phyloP scores from a whole-genome alignment of 768 basidiomycete species.

The Leccinum sublutescens region DNA sequence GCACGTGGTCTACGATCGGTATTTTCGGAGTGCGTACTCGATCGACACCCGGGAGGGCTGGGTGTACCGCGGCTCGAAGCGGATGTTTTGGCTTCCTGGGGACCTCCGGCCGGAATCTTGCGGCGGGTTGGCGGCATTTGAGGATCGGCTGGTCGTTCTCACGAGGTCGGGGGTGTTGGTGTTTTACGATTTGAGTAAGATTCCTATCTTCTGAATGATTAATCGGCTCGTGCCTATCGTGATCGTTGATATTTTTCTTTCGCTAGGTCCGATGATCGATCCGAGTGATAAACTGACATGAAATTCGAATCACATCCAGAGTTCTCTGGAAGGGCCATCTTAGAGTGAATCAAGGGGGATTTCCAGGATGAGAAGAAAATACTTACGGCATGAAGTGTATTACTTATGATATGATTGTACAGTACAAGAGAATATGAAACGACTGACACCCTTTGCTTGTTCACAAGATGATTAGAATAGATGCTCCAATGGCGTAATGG shows the following conservation, averaged over 20 bases:
- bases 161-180: not conserved
- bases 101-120: conserved; percentile 12
- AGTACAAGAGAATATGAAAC: not conserved
- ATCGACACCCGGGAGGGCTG: conserved; percentile 14
- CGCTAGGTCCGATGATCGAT: conserved; percentile 1
- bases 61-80: conserved; percentile 12
- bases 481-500: not conserved
- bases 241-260: not conserved
- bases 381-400: not conserved
- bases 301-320: not conserved
- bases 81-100: conserved; percentile 19
- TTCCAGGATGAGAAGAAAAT: not conserved
- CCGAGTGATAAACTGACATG: not conserved
- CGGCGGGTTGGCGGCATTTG: conserved; percentile 8
- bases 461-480: not conserved
- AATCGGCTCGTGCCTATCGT: not conserved
- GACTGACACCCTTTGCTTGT: not conserved
- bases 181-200: conserved; percentile 18
- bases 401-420: not conserved
- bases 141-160: conserved; percentile 12
- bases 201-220: not conserved
- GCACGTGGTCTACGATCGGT: conserved; percentile 11
- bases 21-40: conserved; percentile 15
- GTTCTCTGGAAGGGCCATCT: not conserved
- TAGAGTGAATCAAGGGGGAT: not conserved